Base-by-base conservation (phyloP, 2,329 filamentous ascomycete genomes). In the Pseudocercospora macadamiae region DNA sequence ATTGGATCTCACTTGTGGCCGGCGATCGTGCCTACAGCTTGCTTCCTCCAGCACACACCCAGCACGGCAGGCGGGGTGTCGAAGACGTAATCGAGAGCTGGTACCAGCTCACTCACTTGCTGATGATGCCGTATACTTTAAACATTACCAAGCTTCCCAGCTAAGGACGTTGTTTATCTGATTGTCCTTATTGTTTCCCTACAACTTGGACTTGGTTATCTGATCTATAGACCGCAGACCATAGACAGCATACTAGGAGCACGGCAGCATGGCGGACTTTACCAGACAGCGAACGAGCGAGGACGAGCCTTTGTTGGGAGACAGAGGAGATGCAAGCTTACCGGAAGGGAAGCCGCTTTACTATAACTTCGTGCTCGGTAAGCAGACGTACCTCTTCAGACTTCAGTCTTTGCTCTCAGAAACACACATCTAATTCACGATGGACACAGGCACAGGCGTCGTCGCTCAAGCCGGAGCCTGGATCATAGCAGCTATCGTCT, bases 401-500 rank as follows among this genome's bases (percentile, higher is more conserved):
- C n/a, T n/a, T n/a, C n/a, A n/a, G n/a, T n/a, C n/a, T n/a, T n/a
- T n/a, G n/a, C n/a, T n/a, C n/a, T n/a, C n/a, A n/a, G n/a, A n/a
- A n/a, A n/a, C n/a, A n/a, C n/a, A n/a, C n/a, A n/a, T n/a, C n/a
- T n/a, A n/a, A n/a, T n/a, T 62, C 30, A 63, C 19, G 5, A 45
- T 44, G 34, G 51, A 21, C 66, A 66, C 69, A 95, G 92, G 91
- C 63, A 96, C 92, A 14, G 93, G 86, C 57, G 82, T 88, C 60
- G 76, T 97, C 60, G 90, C 91, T 37, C 92, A 97, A 76, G 82
- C 85, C 42, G 93, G 91, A 56, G 84, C 88, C 55, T 79, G 91
- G 76, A 84, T 96, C 64, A 84, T 97, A 62, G 79, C 86, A 49
- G 84, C 85, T 32, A 84, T 93, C 57, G 82, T 96, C 65, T 96